Percentiles rank a stretch among this genome's conserved stretches.
Evolutionary conservation across 1,139 yeast genomes (phyloP).

Genomic region (Debaryomycetaceae sp.): DNA sequence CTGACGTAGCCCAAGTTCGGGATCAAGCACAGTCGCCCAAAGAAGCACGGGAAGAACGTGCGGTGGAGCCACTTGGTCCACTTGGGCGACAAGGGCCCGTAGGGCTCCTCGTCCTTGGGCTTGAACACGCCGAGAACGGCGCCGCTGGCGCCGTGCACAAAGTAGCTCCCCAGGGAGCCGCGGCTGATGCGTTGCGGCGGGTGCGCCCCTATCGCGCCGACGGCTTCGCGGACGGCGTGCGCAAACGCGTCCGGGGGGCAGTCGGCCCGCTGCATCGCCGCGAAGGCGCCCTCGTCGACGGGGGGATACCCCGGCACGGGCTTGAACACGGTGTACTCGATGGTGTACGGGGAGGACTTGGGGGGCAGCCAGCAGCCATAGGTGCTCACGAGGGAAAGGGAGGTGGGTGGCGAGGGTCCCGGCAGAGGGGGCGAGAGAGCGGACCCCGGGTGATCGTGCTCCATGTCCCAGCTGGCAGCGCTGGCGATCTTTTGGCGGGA

Average conservation of each 20-base stretch:
- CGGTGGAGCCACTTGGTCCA: constrained; percentile 81
- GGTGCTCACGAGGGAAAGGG: no score
- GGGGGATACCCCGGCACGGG: no score
- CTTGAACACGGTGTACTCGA: constrained; percentile 26
- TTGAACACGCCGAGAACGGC: constrained; percentile 55
- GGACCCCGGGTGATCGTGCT: constrained; percentile 20
- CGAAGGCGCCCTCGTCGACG: no score
- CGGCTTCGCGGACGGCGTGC: no score
- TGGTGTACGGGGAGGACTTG: no score
- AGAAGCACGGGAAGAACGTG: constrained; percentile 71
- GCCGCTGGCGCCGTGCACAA: constrained; percentile 37
- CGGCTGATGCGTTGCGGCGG: constrained; percentile 53
- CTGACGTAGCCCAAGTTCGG: constrained; percentile 72
- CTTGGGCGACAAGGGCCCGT: constrained; percentile 74
- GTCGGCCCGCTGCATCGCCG: no score
- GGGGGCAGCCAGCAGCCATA: no score
- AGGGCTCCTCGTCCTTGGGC: constrained; percentile 80
- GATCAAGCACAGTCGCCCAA: constrained; percentile 68
- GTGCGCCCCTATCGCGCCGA: no score
- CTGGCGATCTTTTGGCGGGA: constrained; percentile 11
- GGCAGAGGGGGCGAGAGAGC: no score
- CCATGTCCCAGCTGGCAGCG: constrained; percentile 12
- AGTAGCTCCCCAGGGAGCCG: constrained; percentile 74
- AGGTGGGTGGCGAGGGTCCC: no score
- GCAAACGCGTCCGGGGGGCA: no score